Evolutionary conservation across 2,329 filamentous ascomycete species (phyloP).

Genomic region (Xylaria sp.): DNA sequence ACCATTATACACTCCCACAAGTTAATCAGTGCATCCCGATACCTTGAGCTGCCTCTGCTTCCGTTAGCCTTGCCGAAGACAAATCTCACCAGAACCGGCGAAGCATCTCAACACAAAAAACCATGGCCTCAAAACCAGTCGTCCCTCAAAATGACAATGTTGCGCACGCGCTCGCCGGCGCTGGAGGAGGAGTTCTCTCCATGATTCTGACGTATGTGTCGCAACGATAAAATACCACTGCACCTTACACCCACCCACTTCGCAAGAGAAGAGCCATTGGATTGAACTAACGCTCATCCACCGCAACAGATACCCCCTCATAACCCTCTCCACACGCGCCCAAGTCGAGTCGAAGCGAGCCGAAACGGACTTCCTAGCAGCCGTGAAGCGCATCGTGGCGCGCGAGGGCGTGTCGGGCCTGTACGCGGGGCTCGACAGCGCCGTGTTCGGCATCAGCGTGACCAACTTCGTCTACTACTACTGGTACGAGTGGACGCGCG

Average conservation of each 20-base stretch:
- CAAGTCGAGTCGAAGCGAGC: conserved; percentile 97
- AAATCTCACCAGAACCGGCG: too few relatives aligned
- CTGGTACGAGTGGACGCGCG: conserved; percentile 98
- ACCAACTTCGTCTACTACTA: conserved; percentile 99
- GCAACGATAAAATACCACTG: neutral
- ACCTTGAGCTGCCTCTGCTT: conserved; percentile 14
- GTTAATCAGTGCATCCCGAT: conserved; percentile 13
- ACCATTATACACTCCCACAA: neutral
- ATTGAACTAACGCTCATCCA: conserved; percentile 5
- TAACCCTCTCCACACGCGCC: conserved; percentile 95
- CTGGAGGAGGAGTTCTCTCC: conserved; percentile 91
- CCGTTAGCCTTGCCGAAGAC: neutral
- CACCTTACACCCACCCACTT: neutral
- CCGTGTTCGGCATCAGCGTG: conserved; percentile 95
- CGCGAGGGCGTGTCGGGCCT: conserved; percentile 90
- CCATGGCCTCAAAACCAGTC: conserved; percentile 63
- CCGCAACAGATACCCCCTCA: conserved; percentile 82
- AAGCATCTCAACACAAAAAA: too few relatives aligned
- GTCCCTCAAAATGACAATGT: conserved; percentile 95
- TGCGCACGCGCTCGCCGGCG: conserved; percentile 91
- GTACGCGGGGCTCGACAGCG: conserved; percentile 92
- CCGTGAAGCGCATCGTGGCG: conserved; percentile 86
- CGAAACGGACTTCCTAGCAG: conserved; percentile 83
- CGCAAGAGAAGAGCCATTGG: neutral
- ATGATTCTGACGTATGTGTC: conserved; percentile 86